A percentile compares a stretch with the other conserved stretches of the same genome.
phyloP scores from a whole-genome alignment of 768 basidiomycete species.

The Botryobasidium botryosum region DNA sequence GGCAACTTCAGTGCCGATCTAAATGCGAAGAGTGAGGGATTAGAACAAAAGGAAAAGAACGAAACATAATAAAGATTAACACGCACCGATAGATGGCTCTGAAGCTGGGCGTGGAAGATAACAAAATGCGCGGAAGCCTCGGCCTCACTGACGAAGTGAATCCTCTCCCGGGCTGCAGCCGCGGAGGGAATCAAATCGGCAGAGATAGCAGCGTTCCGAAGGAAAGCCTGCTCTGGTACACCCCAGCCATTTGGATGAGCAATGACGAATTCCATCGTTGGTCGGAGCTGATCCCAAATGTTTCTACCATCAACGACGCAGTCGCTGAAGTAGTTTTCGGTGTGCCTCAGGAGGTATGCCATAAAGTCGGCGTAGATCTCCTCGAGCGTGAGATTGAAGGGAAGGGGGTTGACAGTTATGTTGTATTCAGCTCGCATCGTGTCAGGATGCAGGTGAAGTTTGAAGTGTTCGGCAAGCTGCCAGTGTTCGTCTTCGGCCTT shows the following conservation, averaged over 20 bases:
- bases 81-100: background rate
- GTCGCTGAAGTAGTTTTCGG: conserved; percentile 13
- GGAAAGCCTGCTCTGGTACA: conserved; percentile 27
- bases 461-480: conserved; percentile 2
- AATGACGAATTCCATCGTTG: background rate
- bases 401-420: no score
- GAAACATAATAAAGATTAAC: no score
- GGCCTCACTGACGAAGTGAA: conserved; percentile 34
- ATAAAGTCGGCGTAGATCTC: conserved; percentile 17
- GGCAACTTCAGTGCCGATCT: background rate
- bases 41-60: no score
- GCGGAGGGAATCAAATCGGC: no score
- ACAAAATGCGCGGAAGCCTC: conserved; percentile 38
- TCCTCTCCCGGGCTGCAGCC: conserved; percentile 25
- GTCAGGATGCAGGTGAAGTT: conserved; percentile 3
- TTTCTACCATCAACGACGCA: background rate
- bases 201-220: conserved; percentile 28
- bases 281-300: background rate
- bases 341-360: conserved; percentile 14
- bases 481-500: background rate
- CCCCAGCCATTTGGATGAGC: conserved; percentile 31
- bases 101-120: no score
- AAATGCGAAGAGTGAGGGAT: background rate
- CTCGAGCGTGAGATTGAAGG: conserved; percentile 13
- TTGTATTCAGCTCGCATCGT: background rate